Evolutionary conservation across 495 filamentous ascomycete species (phyloP), one percentile per base, ranked within the genome.

Genomic region (Lasiosphaeriaceae sp.): DNA sequence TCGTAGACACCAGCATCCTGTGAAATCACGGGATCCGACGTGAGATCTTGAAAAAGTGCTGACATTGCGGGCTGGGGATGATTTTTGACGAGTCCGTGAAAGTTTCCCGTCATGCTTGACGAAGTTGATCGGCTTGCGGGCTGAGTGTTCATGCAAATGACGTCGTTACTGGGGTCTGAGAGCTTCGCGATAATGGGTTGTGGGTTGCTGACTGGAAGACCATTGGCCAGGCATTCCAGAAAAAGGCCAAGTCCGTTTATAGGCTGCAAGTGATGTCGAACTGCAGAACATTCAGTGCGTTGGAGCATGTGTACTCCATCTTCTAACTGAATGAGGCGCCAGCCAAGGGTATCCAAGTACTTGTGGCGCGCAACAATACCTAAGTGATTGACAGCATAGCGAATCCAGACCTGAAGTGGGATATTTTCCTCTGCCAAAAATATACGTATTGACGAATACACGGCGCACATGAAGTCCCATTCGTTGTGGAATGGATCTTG

Each of bases 401-500:
- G 50, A n/a, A 68, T 62, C 66, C 64, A 66, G 14, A 29, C 46
- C 23, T 66, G 58, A 41, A 66, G 56, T 14, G 61, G 50, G 11
- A 68, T 46, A 2, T 59, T 56, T 11, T 59, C 54, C 19, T 58
- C 41, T n/a, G 54, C 55, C 19, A 68, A 44, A 4, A 60, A 59
- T 19, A 44, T 47, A 17, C 66, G 61, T 41, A 64, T 66, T 0
- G 48, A 43, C 7, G 64, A 68, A 31, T 68, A 68, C 11, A 66
- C 58, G 11, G 58, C 57, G 22, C 58, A 66, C 64, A 66, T 56
- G 52, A 66, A 62, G 48, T 68, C 54, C 61, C 61, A 66, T 20
- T 66, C 66, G n/a, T 62, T 59, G 39, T 66, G 64, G 34, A 62
- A 60, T 1, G 58, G 53, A 19, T 64, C 61, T 23, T 60, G 47